Evolutionary conservation across 805 yeast species (phyloP).

Genomic region (Metschnikowia kunwiensis): DNA sequence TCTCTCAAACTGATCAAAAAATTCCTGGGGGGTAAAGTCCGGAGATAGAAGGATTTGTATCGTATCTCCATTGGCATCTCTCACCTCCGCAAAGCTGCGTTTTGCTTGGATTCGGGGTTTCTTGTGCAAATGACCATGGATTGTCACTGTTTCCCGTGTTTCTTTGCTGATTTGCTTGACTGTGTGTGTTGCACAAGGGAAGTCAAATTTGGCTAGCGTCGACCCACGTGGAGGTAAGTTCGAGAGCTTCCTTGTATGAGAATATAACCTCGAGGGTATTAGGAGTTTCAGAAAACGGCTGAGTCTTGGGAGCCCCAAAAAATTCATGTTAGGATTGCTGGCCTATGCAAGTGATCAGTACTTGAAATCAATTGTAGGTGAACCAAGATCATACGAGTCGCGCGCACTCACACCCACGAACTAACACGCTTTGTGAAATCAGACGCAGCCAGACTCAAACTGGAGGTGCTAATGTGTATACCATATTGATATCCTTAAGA

Average conservation of each 20-base stretch:
- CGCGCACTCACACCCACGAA: too few species aligned
- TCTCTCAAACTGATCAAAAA: slow-evolving; percentile 40
- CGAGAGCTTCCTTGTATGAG: slow-evolving; percentile 17
- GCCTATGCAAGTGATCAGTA: too few species aligned
- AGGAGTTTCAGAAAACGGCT: neutral
- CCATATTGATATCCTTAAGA: too few species aligned
- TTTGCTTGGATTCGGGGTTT: slow-evolving; percentile 71
- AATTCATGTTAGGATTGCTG: too few species aligned
- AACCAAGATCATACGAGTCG: too few species aligned
- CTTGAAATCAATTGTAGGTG: too few species aligned
- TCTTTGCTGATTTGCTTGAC: slow-evolving; percentile 14
- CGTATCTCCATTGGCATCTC: slow-evolving; percentile 69
- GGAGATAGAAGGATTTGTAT: slow-evolving; percentile 49
- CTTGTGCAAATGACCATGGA: slow-evolving; percentile 83
- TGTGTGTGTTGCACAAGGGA: slow-evolving; percentile 35
- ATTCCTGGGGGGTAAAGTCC: slow-evolving; percentile 40
- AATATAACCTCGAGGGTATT: slow-evolving; percentile 16
- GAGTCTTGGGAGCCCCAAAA: too few species aligned
- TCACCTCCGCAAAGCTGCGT: slow-evolving; percentile 66
- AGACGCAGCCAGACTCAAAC: too few species aligned
- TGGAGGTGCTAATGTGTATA: too few species aligned
- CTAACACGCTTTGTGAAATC: too few species aligned
- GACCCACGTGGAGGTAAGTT: slow-evolving; percentile 9
- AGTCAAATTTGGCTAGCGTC: slow-evolving; percentile 28
- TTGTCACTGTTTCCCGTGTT: slow-evolving; percentile 31